Base-by-base conservation (phyloP, 2,329 filamentous ascomycete species). In the Alternaria sp. region DNA sequence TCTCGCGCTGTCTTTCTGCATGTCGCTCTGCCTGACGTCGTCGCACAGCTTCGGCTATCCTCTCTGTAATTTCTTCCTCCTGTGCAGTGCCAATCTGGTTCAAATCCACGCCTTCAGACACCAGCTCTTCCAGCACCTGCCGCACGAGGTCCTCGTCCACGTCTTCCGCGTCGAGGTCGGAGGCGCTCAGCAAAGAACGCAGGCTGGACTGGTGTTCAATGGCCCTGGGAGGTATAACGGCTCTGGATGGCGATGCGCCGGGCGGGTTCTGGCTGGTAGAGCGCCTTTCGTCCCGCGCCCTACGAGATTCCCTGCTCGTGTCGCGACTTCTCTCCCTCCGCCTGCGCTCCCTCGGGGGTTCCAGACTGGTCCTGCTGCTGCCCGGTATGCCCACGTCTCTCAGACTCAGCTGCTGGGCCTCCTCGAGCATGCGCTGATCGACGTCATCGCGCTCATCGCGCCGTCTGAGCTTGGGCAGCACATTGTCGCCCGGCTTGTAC, bases 181-280 rank as follows among this genome's bases (percentile, higher is more conserved):
- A 91, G 5, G 89, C 87, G 72, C 92, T 94, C 60, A 98, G 88
- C 60, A 98, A 81, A 9, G 92, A 96, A 54, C 94, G 85, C 65
- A 98, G 81, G 59, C 93, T 97, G 0, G 93, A 90, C 80, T 98
- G 94, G 73, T 97, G 94, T 73, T 95, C 93, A 48, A 97, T 84
- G 53, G 89, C 89, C 51, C 91, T 82, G 8, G 71, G 61, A 8
- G 77, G 75, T 7, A 73, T 56, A 24, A 66, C 60, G 4, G 64
- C 68, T 54, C 71, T 61, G 20, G 70, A 55, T 9, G 70, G 62
- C 11, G 72, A 68, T 9, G 64, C 38, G 36, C 62, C 71, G 34
- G 65, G 61, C 16, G 63, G 56, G 41, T 71, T 74, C 8, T 69
- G 63, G 55, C 73, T 77, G 54, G 69, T 62, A 3, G 74, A 68